phyloP scores from a whole-genome alignment of 176 grass and related monocot genomes.

The Musa acuminata region DNA sequence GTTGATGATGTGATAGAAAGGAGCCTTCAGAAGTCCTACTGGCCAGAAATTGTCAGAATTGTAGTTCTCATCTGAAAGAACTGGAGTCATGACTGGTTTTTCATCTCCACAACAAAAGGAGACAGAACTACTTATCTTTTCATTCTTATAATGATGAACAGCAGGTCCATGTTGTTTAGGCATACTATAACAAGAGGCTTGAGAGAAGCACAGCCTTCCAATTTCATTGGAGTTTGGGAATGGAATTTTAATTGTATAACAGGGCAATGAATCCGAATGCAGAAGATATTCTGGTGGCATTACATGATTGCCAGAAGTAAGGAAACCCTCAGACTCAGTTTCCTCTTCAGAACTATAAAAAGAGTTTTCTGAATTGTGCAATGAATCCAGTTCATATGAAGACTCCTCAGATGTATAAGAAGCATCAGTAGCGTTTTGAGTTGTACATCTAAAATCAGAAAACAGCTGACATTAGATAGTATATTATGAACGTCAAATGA shows the following conservation, averaged over 20 bases:
- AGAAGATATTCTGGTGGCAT: conserved; percentile 1
- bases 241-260: conserved; percentile 22
- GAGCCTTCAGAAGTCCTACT: conserved; percentile 32
- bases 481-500: not conserved
- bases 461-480: not conserved
- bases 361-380: conserved; percentile 56
- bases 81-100: conserved; percentile 22
- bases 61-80: conserved; percentile 32
- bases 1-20: conserved; percentile 24
- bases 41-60: conserved; percentile 45
- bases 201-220: conserved; percentile 33
- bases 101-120: conserved; percentile 1
- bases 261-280: conserved; percentile 29
- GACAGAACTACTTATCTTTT: conserved; percentile 14
- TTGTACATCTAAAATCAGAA: conserved; percentile 31
- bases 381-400: conserved; percentile 43
- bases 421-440: conserved; percentile 43
- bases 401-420: conserved; percentile 54
- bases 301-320: conserved; percentile 17
- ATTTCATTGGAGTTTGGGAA: conserved; percentile 23
- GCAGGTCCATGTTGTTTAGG: conserved; percentile 24
- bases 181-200: conserved; percentile 22
- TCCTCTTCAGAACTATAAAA: conserved; percentile 68
- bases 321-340: conserved; percentile 30
- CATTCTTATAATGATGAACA: conserved; percentile 30